Percentiles rank a stretch among this genome's conserved stretches.
phyloP scores from a whole-genome alignment of 768 basidiomycete species.

The Phylloporus arenicola region DNA sequence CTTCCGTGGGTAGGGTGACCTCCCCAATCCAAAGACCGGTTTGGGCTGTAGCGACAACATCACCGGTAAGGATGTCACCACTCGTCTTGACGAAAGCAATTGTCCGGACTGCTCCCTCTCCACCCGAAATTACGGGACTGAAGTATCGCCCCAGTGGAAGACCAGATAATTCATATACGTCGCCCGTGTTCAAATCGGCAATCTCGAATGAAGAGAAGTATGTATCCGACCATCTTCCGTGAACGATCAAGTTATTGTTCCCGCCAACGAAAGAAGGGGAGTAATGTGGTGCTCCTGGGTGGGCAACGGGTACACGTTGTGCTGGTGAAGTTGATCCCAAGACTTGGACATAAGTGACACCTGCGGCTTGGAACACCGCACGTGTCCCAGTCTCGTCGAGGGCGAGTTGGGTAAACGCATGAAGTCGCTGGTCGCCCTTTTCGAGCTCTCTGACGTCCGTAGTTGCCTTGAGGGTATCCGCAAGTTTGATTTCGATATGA shows the following conservation, averaged over 20 bases:
- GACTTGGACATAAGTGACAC: conserved; percentile 30
- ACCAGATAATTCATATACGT: conserved; percentile 46
- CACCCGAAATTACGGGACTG: conserved; percentile 49
- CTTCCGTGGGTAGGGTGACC: conserved; percentile 42
- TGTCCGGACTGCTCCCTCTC: conserved; percentile 36
- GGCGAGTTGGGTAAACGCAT: conserved; percentile 56
- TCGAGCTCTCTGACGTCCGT: conserved; percentile 53
- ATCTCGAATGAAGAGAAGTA: conserved; percentile 62
- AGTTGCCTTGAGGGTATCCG: conserved; percentile 47
- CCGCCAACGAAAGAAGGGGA: conserved; percentile 53
- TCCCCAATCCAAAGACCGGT: conserved; percentile 63
- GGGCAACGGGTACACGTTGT: conserved; percentile 43
- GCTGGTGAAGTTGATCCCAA: conserved; percentile 26
- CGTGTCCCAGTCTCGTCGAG: conserved; percentile 49
- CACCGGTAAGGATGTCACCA: conserved; percentile 55
- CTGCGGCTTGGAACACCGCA: conserved; percentile 66
- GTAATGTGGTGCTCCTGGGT: conserved; percentile 50
- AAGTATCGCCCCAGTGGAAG: conserved; percentile 64
- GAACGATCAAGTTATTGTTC: conserved; percentile 47
- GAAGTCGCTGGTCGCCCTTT: conserved; percentile 49
- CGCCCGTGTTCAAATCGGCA: conserved; percentile 43
- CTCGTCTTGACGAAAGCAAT: conserved; percentile 62
- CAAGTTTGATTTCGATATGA: conserved; percentile 57
- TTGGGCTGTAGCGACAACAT: conserved; percentile 59
- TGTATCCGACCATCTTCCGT: conserved; percentile 64